Percentiles rank a stretch among this genome's conserved stretches.
Evolutionary conservation across 345 rosid genomes (phyloP).

Genomic region (Salix viminalis): DNA sequence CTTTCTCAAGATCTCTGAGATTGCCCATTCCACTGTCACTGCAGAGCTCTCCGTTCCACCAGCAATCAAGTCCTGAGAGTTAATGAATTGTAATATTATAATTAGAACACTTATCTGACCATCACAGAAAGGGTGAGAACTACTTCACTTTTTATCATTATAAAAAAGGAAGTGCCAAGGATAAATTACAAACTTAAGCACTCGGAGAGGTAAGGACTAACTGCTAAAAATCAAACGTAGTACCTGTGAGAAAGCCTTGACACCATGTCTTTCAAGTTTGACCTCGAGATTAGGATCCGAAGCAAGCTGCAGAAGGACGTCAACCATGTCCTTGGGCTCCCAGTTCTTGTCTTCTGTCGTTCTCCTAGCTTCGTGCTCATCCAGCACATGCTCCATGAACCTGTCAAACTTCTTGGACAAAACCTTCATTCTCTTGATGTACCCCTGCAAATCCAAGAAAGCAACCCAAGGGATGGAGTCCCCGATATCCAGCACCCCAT

Average conservation of each 20-base stretch:
- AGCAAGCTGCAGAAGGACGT: conserved; percentile 56
- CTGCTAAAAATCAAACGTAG: not conserved
- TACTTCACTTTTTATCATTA: too few species aligned
- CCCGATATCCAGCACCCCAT: conserved; percentile 58
- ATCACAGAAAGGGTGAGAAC: too few species aligned
- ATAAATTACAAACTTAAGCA: too few species aligned
- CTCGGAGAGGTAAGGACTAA: too few species aligned
- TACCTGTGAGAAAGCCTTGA: conserved; percentile 63
- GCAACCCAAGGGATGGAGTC: conserved; percentile 64
- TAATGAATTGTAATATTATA: not conserved
- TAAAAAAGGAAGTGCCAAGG: not conserved
- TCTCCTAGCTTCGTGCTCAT: conserved; percentile 46
- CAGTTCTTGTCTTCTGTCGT: conserved; percentile 23
- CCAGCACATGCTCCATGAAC: conserved; percentile 59
- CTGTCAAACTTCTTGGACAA: conserved; percentile 51
- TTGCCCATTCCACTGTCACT: conserved; percentile 61
- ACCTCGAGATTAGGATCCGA: conserved; percentile 55
- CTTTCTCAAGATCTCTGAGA: conserved; percentile 43
- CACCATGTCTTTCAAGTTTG: conserved; percentile 56
- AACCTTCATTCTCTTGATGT: conserved; percentile 58
- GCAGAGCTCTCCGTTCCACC: conserved; percentile 69
- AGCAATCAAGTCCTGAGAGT: conserved; percentile 45
- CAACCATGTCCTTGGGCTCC: conserved; percentile 60
- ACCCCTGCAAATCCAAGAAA: conserved; percentile 62
- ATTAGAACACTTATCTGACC: not conserved